Base-by-base conservation (phyloP, 345 rosid genomes). In the Limnanthes douglasii region DNA sequence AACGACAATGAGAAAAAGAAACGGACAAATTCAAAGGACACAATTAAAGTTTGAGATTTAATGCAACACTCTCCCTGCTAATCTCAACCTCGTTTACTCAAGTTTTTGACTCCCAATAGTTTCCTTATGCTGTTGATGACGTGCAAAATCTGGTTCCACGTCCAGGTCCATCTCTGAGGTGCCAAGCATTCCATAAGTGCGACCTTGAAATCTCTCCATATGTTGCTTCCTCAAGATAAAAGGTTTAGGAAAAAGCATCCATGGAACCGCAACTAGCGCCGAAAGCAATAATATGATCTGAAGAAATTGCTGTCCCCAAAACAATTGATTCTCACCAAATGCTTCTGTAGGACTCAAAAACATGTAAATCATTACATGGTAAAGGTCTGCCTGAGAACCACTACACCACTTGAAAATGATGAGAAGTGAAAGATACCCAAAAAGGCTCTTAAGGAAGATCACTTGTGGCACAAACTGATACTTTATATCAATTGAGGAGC, bases 291-390 rank as follows among this genome's bases (percentile, higher is more conserved):
- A 59, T 26, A 79, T 3, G 36, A 88, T 73, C 97, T 88, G 95
- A 34, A 88, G 79, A 11, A 81, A 81, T 50, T 92, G 70, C 68
- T 88, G 97, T 17, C 97, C 95, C 86, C 83, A 70, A 49, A 88
- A 88, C 60, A 88, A 65, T 61, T 83, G 57, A 54, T 88, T 83
- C 41, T 78, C 97, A 13, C 84, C 88, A 37, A 83, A 93, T 39
- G 67, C 81, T 21, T 78, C 97, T 2, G 93, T 79, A 17, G 97
- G 97, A 53, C 95, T 76, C 60, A 88, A 57, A 66, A 88, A 88
- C 95, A 88, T 83, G 66, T 88, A 88, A 48, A 88, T 88, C 97
- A 88, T 88, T 45, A 88, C 97, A 68, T 88, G 95, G 59, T 88
- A 88, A 53, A 88, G 83, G 66, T 88, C 97, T 31, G 95, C 95